Evolutionary conservation across 2,329 filamentous ascomycete genomes (phyloP).

Genomic region (Exophiala calicioides): DNA sequence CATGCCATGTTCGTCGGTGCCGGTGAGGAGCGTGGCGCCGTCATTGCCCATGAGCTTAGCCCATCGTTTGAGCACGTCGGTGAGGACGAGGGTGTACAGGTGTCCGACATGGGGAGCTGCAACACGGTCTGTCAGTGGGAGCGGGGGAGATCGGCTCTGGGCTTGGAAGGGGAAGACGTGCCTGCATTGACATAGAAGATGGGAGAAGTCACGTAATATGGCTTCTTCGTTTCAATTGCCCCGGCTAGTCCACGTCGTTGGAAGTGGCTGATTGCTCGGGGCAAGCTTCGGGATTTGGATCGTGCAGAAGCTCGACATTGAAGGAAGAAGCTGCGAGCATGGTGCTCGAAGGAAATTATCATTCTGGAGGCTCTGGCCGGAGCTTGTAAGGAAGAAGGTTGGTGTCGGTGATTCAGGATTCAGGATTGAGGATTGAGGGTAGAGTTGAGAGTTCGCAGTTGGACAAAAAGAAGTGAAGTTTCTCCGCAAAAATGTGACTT

Average conservation of each 20-base stretch:
- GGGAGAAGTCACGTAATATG: slow-evolving; percentile 92
- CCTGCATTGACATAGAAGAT: slow-evolving; percentile 99
- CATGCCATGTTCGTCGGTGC: slow-evolving; percentile 96
- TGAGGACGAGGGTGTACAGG: slow-evolving; percentile 86
- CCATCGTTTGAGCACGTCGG: slow-evolving; percentile 92
- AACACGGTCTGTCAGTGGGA: slow-evolving; percentile 3
- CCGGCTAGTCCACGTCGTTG: slow-evolving; percentile 16
- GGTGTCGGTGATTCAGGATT: too few relatives aligned
- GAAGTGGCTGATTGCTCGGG: background rate
- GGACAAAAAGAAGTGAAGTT: too few relatives aligned
- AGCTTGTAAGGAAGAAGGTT: background rate
- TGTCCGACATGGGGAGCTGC: slow-evolving; percentile 91
- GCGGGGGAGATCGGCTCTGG: background rate
- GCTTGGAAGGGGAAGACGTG: slow-evolving; percentile 46
- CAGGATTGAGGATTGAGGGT: background rate
- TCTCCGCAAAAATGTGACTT: too few relatives aligned
- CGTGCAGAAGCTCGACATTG: slow-evolving; percentile 25
- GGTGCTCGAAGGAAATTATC: slow-evolving; percentile 23
- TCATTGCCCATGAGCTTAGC: slow-evolving; percentile 69
- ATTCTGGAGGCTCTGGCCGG: background rate
- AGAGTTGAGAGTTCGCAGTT: background rate
- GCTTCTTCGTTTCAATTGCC: slow-evolving; percentile 56
- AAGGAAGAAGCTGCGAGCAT: slow-evolving; percentile 25
- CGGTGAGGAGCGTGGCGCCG: slow-evolving; percentile 75
- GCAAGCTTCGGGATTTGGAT: slow-evolving; percentile 1